Conservation (phyloP, 2,329 filamentous ascomycete genomes). For the Thermothelomyces thermophilus region DNA sequence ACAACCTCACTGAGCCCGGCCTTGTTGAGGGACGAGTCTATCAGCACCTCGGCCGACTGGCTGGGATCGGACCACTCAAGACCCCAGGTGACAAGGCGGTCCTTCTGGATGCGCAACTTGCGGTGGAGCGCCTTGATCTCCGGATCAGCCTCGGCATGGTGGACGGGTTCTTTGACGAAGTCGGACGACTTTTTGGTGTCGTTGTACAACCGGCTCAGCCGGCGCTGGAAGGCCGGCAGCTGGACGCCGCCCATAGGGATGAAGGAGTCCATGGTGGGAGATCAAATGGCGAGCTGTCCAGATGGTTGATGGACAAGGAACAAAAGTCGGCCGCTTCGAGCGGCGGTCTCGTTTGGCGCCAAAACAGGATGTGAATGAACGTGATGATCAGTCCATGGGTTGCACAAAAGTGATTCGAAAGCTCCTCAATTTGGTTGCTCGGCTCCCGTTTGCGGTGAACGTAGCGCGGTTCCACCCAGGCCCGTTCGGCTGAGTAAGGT, state of each 20-base stretch:
- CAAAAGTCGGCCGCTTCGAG: not conserved
- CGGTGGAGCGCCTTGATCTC: conserved; percentile 67
- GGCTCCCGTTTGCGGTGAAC: not conserved
- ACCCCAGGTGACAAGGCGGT: conserved; percentile 72
- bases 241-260: conserved; percentile 46
- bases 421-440: too few relatives aligned
- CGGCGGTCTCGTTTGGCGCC: not conserved
- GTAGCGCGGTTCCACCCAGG: not conserved
- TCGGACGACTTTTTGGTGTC: conserved; percentile 75
- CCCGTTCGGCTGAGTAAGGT: not conserved
- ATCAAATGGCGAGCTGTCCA: not conserved
- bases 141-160: conserved; percentile 54
- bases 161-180: conserved; percentile 60
- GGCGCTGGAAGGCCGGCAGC: conserved; percentile 50
- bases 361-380: not conserved
- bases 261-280: conserved; percentile 23
- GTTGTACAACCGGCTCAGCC: conserved; percentile 67
- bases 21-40: conserved; percentile 63
- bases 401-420: too few relatives aligned
- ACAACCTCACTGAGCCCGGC: conserved; percentile 71
- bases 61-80: conserved; percentile 72
- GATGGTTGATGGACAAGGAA: not conserved
- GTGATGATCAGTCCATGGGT: not conserved
- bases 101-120: conserved; percentile 73
- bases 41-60: conserved; percentile 52